Evolutionary conservation across 441 rosid genomes (phyloP), one percentile per base, ranked within the genome.

Genomic region (Syzygium syzygioides): DNA sequence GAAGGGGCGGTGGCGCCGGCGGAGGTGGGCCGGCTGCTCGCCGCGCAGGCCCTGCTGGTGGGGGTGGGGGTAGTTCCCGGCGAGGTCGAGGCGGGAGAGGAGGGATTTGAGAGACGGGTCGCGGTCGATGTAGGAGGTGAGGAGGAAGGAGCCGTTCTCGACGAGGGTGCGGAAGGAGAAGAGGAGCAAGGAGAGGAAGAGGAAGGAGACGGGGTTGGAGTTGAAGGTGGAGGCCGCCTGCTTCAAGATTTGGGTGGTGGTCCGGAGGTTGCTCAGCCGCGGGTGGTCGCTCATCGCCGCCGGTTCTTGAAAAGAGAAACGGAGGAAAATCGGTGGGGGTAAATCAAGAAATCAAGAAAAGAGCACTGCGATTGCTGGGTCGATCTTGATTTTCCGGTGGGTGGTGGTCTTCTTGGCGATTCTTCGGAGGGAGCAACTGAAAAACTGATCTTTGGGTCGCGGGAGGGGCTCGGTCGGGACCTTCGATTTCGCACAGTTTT

Each of bases 51-150:
- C 32, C 32, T 30, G 94, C 57, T 62, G 92, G 80, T n/a, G 89
- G 80, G 86, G 53, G 17, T 66, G 90, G 88, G 76, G 88, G 14
- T 87, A 89, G 53, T 88, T 64, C 34, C 91, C 91, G 76, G 94
- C 90, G 62, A 94, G 95, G 91, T 96, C 96, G 89, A 96, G 94
- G 25, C 97, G 99, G 89, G 97, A 94, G 90, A 98, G 96, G 88
- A 95, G 95, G 88, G 98, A 93, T 89, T 94, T 94, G 90, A 96
- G 95, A 79, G 98, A 95, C 32, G 98, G 97, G 91, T 96, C 98
- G 59, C 93, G 92, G 92, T 98, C 99, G 90, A 98, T 94, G 93
- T 95, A 96, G 87, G 97, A 91, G 79, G 96, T 94, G 90, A 97
- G 93, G 71, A 92, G 88, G 85, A 90, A 89, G 86, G 99, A 93